phyloP scores from a whole-genome alignment of 768 basidiomycete genomes.

The Leccinum obscurum region DNA sequence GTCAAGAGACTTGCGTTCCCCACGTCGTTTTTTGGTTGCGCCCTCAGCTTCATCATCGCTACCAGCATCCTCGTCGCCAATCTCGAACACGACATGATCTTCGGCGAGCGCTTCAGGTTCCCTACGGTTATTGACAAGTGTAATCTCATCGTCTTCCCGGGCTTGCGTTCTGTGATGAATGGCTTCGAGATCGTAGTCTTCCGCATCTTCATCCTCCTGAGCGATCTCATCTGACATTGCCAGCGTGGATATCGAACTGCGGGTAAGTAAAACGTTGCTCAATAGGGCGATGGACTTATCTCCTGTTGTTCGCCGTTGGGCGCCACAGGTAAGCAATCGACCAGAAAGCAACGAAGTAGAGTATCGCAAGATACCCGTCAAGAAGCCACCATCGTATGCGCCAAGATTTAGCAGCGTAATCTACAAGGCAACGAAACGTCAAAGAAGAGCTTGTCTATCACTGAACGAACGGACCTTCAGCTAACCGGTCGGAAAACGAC shows the following conservation, averaged over 20 bases:
- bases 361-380: slow-evolving; percentile 89
- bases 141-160: slow-evolving; percentile 64
- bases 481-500: slow-evolving; percentile 86
- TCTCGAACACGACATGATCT: slow-evolving; percentile 85
- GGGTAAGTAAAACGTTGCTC: slow-evolving; percentile 18
- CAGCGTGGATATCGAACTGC: slow-evolving; percentile 55
- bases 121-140: slow-evolving; percentile 63
- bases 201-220: slow-evolving; percentile 91
- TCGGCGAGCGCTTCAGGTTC: slow-evolving; percentile 51
- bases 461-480: slow-evolving; percentile 63
- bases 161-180: slow-evolving; percentile 55
- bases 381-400: slow-evolving; percentile 91
- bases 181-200: slow-evolving; percentile 86
- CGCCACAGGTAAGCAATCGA: slow-evolving; percentile 91
- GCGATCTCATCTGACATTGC: slow-evolving; percentile 97
- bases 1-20: slow-evolving; percentile 41
- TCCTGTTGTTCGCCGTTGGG: slow-evolving; percentile 85
- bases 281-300: slow-evolving; percentile 49
- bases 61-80: slow-evolving; percentile 77
- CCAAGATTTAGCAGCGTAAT: slow-evolving; percentile 93
- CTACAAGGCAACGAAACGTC: slow-evolving; percentile 39
- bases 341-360: slow-evolving; percentile 81
- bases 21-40: slow-evolving; percentile 49
- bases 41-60: slow-evolving; percentile 63
- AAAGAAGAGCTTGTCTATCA: slow-evolving; percentile 1